Evolutionary conservation across 2,329 filamentous ascomycete species (phyloP), one percentile per base, ranked within the genome.

Genomic region (Biscogniauxia marginata): DNA sequence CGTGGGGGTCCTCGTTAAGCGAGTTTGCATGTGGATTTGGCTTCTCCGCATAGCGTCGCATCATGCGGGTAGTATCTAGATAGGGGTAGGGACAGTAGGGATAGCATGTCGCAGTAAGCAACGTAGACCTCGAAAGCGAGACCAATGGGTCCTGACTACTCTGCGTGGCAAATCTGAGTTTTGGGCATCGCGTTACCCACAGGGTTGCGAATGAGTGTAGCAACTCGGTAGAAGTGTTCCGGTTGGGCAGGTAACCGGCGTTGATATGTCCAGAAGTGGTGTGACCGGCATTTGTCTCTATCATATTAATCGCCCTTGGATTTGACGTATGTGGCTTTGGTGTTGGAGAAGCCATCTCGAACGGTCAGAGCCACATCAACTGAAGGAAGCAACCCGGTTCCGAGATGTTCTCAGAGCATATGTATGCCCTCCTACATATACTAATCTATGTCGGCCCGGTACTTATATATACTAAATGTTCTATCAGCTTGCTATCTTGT

Each of bases 21-120:
- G 48, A 49, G 7, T 2, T n/a, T 39, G 23, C 23, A 34, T 23
- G 11, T n/a, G 22, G 1, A 25, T 49, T 20, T 46, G 18, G 18
- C 44, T 22, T 46, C 44, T 49, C 48, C 48, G 22, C 48, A 34
- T 49, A 49, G 22, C 6, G 48, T 49, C 48, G 19, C 24, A 49
- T 49, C 23, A 30, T 49, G 25, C 18, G 23, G 20, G 25, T 34
- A 24, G n/a, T 19, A 49, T 49, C 23, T 20, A 39, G 30, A 39
- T 19, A 49, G 24, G 25, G 48, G 18, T 16, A 49, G 9, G 6
- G 16, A 6, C 24, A 23, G 18, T 16, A 49, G 9, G 6, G 16
- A 6, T 16, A 25, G 48, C 48, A 30, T 9, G 30, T 49, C 48
- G 48, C 48, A 49, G 48, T 49, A 49, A 49, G 48, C 48, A 49